phyloP scores from a whole-genome alignment of 2,329 filamentous ascomycete genomes.

The Rutstroemia sp. region DNA sequence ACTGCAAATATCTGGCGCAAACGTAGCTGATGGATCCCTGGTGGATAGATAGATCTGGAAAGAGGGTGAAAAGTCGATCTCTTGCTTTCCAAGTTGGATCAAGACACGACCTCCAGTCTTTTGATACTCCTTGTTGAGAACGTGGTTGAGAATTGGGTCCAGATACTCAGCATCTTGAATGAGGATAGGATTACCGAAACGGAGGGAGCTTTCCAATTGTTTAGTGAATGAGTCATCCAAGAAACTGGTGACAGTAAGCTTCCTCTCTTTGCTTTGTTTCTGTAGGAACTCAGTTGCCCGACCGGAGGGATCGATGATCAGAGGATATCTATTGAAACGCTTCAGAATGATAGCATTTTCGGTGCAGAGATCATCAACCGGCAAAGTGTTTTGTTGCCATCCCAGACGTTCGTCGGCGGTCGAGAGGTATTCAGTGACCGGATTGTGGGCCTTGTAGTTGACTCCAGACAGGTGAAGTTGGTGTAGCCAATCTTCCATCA shows the following conservation, averaged over 20 bases:
- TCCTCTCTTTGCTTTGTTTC: slow-evolving; percentile 87
- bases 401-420: slow-evolving; percentile 89
- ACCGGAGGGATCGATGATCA: slow-evolving; percentile 97
- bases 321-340: slow-evolving; percentile 94
- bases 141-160: slow-evolving; percentile 94
- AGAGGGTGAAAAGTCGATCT: slow-evolving; percentile 96
- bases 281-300: slow-evolving; percentile 91
- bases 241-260: slow-evolving; percentile 95
- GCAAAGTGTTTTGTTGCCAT: slow-evolving; percentile 91
- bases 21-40: slow-evolving; percentile 88
- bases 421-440: slow-evolving; percentile 91
- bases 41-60: slow-evolving; percentile 96
- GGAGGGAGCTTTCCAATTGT: slow-evolving; percentile 90
- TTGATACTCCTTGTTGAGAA: slow-evolving; percentile 99
- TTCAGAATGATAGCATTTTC: slow-evolving; percentile 97
- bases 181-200: slow-evolving; percentile 96
- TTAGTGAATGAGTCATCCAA: slow-evolving; percentile 97
- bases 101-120: slow-evolving; percentile 96
- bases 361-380: slow-evolving; percentile 95
- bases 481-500: slow-evolving; percentile 96
- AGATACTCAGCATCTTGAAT: slow-evolving; percentile 98
- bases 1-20: slow-evolving; percentile 95
- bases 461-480: slow-evolving; percentile 92
- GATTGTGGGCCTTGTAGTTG: slow-evolving; percentile 86
- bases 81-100: slow-evolving; percentile 96